Base-by-base conservation (phyloP, 2,329 filamentous ascomycete genomes). In the Phaeosphaeriaceae sp. region DNA sequence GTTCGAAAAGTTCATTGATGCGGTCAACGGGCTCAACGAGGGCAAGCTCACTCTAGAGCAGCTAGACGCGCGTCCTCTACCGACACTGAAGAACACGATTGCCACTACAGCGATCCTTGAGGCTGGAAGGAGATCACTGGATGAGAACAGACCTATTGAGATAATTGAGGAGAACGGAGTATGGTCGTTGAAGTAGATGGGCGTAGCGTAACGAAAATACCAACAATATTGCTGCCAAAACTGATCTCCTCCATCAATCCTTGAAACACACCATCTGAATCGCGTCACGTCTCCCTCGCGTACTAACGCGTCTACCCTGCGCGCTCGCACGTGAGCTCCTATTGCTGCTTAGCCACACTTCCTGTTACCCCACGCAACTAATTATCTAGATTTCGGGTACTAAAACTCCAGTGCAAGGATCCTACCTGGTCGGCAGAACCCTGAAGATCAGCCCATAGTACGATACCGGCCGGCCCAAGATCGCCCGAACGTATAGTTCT, bases 1-100 rank as follows among this genome's bases (percentile, higher is more conserved):
- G 20, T 93, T 97, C 72, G 93, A 97, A 82, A 97, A 97, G 80
- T 97, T 97, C 78, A 89, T 97, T 50, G 92, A 97, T 76, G 93
- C 90, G 13, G 92, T 92, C 74, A 88, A 88, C 46, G 86, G 88
- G 6, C 82, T 97, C 53, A 96, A 95, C 72, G 87, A 90, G 27
- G 90, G 91, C 21, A 83, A 84, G 45, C 82, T 89, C 48, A 91
- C 86, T 51, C 84, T 94, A 1, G 88, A 89, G 24, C 89, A 93
- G 63, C 83, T 97, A 31, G 93, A 97, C 69, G 84, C 85, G 66
- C 89, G 93, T 70, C 90, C 91, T 0, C 78, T 97, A 63, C 93
- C 93, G 1, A 97, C 94, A 11, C 80, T 97, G 66, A 87, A 84
- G 75, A 97, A 97, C 77, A 97, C 93, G 0, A 89, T 97, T 69